Percentiles rank a stretch among this genome's conserved stretches.
Evolutionary conservation across 202 grass and related monocot genomes (phyloP).

Genomic region (Schoenoplectus triqueter): DNA sequence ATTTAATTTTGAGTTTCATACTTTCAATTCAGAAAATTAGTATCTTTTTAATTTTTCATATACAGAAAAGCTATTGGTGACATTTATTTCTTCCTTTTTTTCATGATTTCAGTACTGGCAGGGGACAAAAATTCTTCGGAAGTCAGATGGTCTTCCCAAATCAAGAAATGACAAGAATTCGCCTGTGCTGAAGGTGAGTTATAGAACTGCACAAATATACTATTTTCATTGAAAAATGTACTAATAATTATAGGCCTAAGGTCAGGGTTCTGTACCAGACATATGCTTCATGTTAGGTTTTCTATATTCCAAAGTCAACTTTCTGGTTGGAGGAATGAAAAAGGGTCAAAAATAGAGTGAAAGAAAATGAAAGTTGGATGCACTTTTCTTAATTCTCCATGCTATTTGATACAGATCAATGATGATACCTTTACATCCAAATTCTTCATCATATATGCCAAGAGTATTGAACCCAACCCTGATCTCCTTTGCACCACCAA

Average conservation of each 20-base stretch:
- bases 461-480: conserved; percentile 25
- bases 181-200: too few species aligned
- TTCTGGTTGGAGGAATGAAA: neutral
- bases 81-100: too few species aligned
- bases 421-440: neutral
- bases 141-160: too few species aligned
- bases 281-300: neutral
- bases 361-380: conserved; percentile 4
- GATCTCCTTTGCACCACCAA: conserved; percentile 26
- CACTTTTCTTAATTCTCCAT: neutral
- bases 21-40: too few species aligned
- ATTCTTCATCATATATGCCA: neutral
- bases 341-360: neutral
- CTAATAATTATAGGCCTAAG: neutral
- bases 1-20: too few species aligned
- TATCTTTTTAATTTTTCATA: too few species aligned
- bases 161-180: too few species aligned
- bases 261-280: neutral
- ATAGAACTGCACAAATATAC: too few species aligned
- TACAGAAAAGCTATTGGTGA: too few species aligned
- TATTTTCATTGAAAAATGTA: too few species aligned
- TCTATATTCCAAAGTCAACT: neutral
- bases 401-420: conserved; percentile 14
- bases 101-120: too few species aligned
- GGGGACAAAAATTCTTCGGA: too few species aligned